Evolutionary conservation across 2,329 filamentous ascomycete species (phyloP), one percentile per base, ranked within the genome.

Genomic region (Colletotrichum cereale): DNA sequence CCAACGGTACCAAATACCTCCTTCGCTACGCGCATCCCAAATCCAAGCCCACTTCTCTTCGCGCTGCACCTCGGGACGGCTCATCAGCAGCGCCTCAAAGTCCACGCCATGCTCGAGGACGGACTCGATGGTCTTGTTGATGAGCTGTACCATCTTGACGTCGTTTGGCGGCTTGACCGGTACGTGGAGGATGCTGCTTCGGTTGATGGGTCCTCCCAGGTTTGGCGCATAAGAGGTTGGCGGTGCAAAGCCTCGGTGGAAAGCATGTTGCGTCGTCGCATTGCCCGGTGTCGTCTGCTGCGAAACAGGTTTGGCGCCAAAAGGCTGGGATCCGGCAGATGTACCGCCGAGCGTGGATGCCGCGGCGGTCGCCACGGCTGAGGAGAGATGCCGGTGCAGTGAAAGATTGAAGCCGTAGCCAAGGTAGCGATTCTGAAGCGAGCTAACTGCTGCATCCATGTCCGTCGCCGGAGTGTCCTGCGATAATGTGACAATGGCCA

Each of bases 21-120:
- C 95, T 73, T 87, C 86, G 77, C 91, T 95, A 74, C 91, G 88
- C 26, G 95, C 88, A 79, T 98, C 92, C 91, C 94, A 99, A 6
- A 99, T 86, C 93, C 95, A 99, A 0, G 95, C 93, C 91, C 96
- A 98, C 75, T 92, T 95, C 80, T 97, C 93, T 71, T 97, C 93
- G 50, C 87, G 88, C 79, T 97, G 94, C 1, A 98, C 92, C 66
- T 95, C 90, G 0, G 93, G 89, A 24, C 93, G 87, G 61, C 91
- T 92, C 96, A 98, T 98, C 8, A 99, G 87, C 2, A 97, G 85
- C 6, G 95, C 95, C 81, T 99, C 96, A 72, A 97, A 97, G 77
- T 96, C 94, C 0, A 93, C 90, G 0, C 95, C 95, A 75, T 96
- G 90, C 29, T 90, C 89, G 11, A 98, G 84, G 0, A 98, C 85